Evolutionary conservation across 2,329 filamentous ascomycete genomes (phyloP), one percentile per base, ranked within the genome.

Genomic region (Cercospora berteroae): DNA sequence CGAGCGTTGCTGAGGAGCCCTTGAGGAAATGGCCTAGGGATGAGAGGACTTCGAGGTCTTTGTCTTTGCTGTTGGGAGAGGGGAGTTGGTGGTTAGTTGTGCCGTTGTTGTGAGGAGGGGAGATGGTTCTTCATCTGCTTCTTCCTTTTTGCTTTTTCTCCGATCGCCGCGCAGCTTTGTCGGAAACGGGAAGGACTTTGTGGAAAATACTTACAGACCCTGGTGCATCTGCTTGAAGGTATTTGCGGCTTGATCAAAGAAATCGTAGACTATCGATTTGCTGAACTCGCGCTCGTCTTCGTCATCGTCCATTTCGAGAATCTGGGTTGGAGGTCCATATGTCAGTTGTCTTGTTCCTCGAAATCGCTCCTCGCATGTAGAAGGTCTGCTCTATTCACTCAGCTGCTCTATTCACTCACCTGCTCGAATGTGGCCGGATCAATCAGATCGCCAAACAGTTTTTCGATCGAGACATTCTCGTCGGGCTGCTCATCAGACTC

Each of bases 241-340:
- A 73, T 87, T 86, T 73, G 93, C 87, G 42, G 93, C 94, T 82
- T 99, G 95, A 18, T 93, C 89, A 74, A 98, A 96, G 83, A 97
- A 99, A 69, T 93, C 92, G 77, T 88, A 90, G 59, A 98, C 94
- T 72, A 99, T 94, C 68, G 90, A 90, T 74, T 85, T 87, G 81
- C 91, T 96, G 84, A 98, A 98, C 59, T 97, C 93, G 74, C 89
- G 86, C 71, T 94, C 91, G 10, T 89, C 87, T 72, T 92, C 90
- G 71, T 92, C 91, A 71, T 98, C 95, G 79, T 99, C 95, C 94
- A 99, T 97, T 81, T 98, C 95, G 70, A 98, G 87, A 78, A 99
- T 98, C 76, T 77, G 57, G 33, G 50, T 16, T 29, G 23, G 10
- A 25, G n/a, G 9, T 13, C n/a, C 27, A 50, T 4, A 9, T n/a